phyloP scores from a whole-genome alignment of 2,329 filamentous ascomycete genomes.

The Ceratocystis huliohia region DNA sequence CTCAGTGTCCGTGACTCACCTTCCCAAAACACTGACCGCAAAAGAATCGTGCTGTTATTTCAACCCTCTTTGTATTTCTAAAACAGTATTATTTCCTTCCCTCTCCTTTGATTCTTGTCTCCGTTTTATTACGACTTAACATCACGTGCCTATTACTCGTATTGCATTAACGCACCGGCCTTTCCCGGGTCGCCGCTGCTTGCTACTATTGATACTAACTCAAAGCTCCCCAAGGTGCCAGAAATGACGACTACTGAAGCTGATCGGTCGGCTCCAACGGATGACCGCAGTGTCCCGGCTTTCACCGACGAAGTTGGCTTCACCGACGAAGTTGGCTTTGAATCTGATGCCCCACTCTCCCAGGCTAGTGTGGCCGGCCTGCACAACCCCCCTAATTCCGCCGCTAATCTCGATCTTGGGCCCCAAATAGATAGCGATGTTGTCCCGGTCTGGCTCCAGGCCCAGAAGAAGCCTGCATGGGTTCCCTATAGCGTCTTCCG shows the following conservation, averaged over 20 bases:
- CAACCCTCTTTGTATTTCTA: not conserved
- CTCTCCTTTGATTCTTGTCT: not conserved
- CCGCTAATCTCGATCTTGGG: not conserved
- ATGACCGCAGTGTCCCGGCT: too few species aligned
- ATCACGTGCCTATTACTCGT: not conserved
- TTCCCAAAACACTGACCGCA: not conserved
- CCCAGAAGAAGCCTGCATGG: constrained; percentile 46
- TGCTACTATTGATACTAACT: not conserved
- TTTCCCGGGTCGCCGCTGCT: not conserved
- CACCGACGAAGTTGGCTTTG: constrained; percentile 22
- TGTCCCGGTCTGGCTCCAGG: constrained; percentile 36
- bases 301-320: not conserved
- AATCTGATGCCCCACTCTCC: constrained; percentile 35
- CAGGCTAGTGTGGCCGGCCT: constrained; percentile 22
- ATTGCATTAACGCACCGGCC: constrained; percentile 4
- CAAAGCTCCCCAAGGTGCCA: not conserved
- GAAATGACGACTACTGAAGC: not conserved
- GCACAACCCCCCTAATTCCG: constrained; percentile 30
- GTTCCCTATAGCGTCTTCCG: constrained; percentile 44
- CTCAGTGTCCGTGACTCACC: not conserved
- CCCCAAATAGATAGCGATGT: constrained; percentile 10
- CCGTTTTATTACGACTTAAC: not conserved
- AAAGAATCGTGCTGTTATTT: too few species aligned
- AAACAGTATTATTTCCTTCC: not conserved
- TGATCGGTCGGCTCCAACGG: not conserved